Evolutionary conservation across 2,329 filamentous ascomycete genomes (phyloP).

Genomic region (Coniochaeta ligniaria): DNA sequence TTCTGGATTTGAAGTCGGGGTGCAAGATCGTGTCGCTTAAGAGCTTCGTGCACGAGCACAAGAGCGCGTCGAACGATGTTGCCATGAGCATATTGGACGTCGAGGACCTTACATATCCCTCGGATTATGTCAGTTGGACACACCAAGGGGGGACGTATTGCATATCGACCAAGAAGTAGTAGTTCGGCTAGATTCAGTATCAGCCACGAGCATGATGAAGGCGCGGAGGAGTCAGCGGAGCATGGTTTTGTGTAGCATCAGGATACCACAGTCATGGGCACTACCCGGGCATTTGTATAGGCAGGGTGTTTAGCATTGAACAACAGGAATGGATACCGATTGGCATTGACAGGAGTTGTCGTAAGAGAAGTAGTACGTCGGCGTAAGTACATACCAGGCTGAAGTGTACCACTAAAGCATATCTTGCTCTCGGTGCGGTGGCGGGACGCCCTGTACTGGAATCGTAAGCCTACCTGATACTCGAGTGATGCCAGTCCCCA

Average conservation of each 20-base stretch:
- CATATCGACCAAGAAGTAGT: constrained; percentile 70
- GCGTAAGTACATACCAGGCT: not conserved
- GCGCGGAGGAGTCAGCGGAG: not conserved
- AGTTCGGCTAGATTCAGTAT: not conserved
- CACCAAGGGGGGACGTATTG: constrained; percentile 78
- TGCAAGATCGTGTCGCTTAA: constrained; percentile 88
- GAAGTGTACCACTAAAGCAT: not conserved
- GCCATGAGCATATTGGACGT: constrained; percentile 77
- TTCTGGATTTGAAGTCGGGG: constrained; percentile 86
- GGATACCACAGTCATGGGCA: constrained; percentile 1
- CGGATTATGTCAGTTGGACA: constrained; percentile 87
- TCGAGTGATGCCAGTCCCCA: constrained; percentile 1
- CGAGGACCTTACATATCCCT: constrained; percentile 52
- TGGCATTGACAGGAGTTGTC: not conserved
- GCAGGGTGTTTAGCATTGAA: not conserved
- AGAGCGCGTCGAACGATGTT: constrained; percentile 71
- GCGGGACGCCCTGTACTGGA: not conserved
- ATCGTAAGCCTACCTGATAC: not conserved
- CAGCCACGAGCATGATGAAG: not conserved
- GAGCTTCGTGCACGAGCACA: constrained; percentile 77
- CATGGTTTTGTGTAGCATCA: not conserved
- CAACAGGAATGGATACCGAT: not conserved
- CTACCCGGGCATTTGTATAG: not conserved
- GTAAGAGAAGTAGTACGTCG: not conserved
- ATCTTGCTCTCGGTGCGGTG: not conserved